Conservation (phyloP, 176 grass and related monocot genomes). For the Chloris gayana region DNA sequence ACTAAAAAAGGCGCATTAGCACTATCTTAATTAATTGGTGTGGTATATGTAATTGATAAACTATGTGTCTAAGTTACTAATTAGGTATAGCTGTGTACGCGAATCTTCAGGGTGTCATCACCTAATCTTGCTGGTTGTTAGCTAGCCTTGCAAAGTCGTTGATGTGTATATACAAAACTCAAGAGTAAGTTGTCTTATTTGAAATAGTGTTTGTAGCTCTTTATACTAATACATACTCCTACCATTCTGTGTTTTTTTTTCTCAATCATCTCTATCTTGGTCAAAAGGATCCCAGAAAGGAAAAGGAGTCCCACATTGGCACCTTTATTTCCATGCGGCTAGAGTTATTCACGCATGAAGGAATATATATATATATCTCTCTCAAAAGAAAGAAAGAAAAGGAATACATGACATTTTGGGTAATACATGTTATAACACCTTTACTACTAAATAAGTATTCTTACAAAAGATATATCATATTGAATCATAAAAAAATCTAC, state of each 20-base stretch:
- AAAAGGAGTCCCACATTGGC: not conserved
- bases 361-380: not conserved
- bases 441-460: too few species aligned
- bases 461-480: too few species aligned
- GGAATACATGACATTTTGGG: too few species aligned
- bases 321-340: not conserved
- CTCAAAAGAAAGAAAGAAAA: too few species aligned
- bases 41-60: not conserved
- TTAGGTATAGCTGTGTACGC: too few species aligned
- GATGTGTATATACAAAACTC: not conserved
- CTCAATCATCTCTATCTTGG: not conserved
- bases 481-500: too few species aligned
- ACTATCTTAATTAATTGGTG: not conserved
- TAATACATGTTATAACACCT: too few species aligned
- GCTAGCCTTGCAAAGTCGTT: too few species aligned
- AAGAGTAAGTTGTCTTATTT: not conserved
- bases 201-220: not conserved
- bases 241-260: not conserved
- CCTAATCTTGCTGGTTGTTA: too few species aligned
- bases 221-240: not conserved
- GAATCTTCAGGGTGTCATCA: too few species aligned
- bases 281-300: not conserved
- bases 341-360: not conserved
- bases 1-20: not conserved
- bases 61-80: not conserved